Percentiles rank a stretch among this genome's conserved stretches.
phyloP scores from a whole-genome alignment of 2,329 filamentous ascomycete genomes.

The Rhynchosporium agropyri region DNA sequence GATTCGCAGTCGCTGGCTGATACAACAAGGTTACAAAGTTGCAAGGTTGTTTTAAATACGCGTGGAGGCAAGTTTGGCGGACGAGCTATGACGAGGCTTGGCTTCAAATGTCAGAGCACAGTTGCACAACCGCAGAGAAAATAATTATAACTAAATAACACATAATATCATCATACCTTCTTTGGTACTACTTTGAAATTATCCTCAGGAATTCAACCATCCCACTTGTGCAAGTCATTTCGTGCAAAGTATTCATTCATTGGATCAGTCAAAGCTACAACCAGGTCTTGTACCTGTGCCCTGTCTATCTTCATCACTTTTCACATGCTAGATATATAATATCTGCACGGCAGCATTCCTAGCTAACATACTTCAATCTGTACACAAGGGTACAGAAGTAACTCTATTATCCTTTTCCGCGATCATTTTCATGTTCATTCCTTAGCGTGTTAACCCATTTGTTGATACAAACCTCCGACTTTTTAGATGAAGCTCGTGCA shows the following conservation, averaged over 20 bases:
- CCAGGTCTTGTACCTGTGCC: neutral
- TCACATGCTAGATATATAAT: neutral
- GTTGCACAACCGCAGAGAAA: no score
- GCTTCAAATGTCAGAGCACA: neutral
- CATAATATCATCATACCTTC: no score
- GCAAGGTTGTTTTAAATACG: neutral
- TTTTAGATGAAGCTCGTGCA: neutral
- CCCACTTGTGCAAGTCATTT: no score
- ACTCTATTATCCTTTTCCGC: conserved; percentile 1
- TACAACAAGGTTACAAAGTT: neutral
- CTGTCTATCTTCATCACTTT: neutral
- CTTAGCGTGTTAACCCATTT: neutral
- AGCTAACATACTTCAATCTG: neutral
- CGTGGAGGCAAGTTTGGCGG: conserved; percentile 10
- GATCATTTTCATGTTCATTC: neutral
- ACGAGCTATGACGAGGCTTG: conserved; percentile 12
- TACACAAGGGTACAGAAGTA: conserved; percentile 11
- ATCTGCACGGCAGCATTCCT: neutral
- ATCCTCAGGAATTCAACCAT: neutral
- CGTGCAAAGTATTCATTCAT: neutral
- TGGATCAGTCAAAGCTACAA: neutral
- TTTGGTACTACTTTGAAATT: no score
- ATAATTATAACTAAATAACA: no score
- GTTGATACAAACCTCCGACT: neutral
- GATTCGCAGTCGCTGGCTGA: neutral